Evolutionary conservation across 345 rosid species (phyloP).

Genomic region (Dipteronia dyeriana): DNA sequence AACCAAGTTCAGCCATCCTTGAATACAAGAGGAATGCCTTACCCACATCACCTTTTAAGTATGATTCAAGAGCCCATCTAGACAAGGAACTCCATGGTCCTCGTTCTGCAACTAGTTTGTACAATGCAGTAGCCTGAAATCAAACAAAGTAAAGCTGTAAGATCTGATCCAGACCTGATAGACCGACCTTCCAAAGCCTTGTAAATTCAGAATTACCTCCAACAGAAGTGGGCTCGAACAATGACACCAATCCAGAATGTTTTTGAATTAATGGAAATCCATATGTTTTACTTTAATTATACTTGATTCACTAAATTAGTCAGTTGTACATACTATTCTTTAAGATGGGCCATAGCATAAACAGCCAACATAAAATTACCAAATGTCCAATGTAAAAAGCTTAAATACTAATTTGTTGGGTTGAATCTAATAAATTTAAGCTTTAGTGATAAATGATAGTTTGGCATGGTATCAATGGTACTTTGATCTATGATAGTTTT

Average conservation of each 20-base stretch:
- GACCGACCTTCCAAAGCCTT: neutral
- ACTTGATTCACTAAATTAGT: neutral
- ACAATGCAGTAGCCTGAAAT: slow-evolving; percentile 83
- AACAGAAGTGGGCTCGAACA: neutral
- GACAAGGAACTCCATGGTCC: slow-evolving; percentile 99
- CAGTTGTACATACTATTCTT: neutral
- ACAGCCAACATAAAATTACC: neutral
- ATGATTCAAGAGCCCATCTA: slow-evolving; percentile 98
- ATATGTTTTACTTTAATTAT: neutral
- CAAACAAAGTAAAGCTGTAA: slow-evolving; percentile 17
- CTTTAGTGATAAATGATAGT: neutral
- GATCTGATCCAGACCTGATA: neutral
- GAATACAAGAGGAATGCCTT: slow-evolving; percentile 83
- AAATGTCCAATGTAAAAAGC: neutral
- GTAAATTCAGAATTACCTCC: neutral
- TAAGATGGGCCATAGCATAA: neutral
- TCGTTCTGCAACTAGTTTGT: slow-evolving; percentile 94
- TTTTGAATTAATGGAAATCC: neutral
- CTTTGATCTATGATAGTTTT: neutral
- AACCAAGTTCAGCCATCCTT: slow-evolving; percentile 98
- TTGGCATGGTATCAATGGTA: neutral
- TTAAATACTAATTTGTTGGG: neutral
- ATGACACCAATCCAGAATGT: neutral
- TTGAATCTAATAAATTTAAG: neutral
- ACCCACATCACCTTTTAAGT: slow-evolving; percentile 90